Evolutionary conservation across 1,284 basidiomycete species (phyloP), one percentile per base, ranked within the genome.

Genomic region (Ustilago sp.): DNA sequence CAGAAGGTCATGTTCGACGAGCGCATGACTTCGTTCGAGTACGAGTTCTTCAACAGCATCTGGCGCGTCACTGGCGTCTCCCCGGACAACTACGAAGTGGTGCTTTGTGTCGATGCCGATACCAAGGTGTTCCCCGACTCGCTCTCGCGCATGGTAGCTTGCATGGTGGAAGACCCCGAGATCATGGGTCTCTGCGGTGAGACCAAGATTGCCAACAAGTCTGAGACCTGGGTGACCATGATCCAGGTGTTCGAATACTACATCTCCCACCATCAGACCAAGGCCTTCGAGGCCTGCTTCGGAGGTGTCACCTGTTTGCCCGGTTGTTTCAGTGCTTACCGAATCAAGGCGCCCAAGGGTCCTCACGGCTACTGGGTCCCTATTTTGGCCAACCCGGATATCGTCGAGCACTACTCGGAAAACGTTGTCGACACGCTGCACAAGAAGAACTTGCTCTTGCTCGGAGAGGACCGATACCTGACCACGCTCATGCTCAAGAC

Each of bases 261-360:
- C 89, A 98, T 98, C 87, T 98, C 96, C 15, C 96, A 99, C 86
- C 97, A 99, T 87, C 90, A 95, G 89, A 97, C 87, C 81, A 85
- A 88, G 79, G 87, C 87, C 4, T 88, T 87, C 78, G 87, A 88
- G 75, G 83, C 87, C 3, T 87, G 84, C 86, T 87, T 80, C 59
- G 87, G 87, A 60, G 87, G 87, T 80, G 87, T 88, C 32, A 88
- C 87, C 31, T 88, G 87, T 76, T 76, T 88, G 35, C 87, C 87
- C n/a, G 87, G 87, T 28, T 88, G 87, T 74, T 88, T 88, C 84
- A 87, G 85, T 54, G 86, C 87, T 63, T 88, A 88, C 69, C 86
- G 87, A 47, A 87, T 88, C 86, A 88, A 88, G 81, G 81, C 87
- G 43, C 87, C 87, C 35, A 88, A 88, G 70, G 87, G 87, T 19